Conservation (phyloP, 2,329 filamentous ascomycete species). For the Delphinella strobiligena region DNA sequence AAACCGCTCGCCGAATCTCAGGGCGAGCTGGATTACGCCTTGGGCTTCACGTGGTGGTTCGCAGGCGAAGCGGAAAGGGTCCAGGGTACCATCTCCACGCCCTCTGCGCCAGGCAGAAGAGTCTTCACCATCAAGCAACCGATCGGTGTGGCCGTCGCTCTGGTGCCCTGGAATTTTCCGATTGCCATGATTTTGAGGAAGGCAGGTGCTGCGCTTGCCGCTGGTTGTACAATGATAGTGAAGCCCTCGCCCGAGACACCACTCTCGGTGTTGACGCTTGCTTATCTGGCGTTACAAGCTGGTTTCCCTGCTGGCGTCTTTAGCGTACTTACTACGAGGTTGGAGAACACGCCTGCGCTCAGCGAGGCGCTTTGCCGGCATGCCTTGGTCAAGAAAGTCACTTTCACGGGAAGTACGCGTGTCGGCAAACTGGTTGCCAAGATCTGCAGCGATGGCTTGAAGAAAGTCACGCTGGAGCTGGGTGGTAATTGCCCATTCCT, state of each 20-base stretch:
- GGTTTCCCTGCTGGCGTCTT: constrained; percentile 49
- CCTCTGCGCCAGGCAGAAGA: constrained; percentile 49
- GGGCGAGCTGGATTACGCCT: constrained; percentile 38
- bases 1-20: constrained; percentile 37
- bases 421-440: constrained; percentile 51
- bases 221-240: constrained; percentile 60
- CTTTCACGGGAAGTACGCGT: constrained; percentile 48
- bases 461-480: constrained; percentile 53
- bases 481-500: constrained; percentile 55
- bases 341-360: constrained; percentile 42
- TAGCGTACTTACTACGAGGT: constrained; percentile 48
- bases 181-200: constrained; percentile 58
- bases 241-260: constrained; percentile 61
- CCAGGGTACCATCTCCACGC: constrained; percentile 48
- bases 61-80: constrained; percentile 47
- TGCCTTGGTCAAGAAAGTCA: constrained; percentile 48
- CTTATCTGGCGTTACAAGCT: constrained; percentile 40
- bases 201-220: constrained; percentile 54
- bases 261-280: constrained; percentile 44
- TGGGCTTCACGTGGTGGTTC: constrained; percentile 41
- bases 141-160: constrained; percentile 53
- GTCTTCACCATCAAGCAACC: constrained; percentile 66
- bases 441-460: constrained; percentile 47
- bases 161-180: constrained; percentile 65
- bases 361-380: constrained; percentile 46